Base-by-base conservation (phyloP, 805 yeast genomes). In the Lachancea waltii region DNA sequence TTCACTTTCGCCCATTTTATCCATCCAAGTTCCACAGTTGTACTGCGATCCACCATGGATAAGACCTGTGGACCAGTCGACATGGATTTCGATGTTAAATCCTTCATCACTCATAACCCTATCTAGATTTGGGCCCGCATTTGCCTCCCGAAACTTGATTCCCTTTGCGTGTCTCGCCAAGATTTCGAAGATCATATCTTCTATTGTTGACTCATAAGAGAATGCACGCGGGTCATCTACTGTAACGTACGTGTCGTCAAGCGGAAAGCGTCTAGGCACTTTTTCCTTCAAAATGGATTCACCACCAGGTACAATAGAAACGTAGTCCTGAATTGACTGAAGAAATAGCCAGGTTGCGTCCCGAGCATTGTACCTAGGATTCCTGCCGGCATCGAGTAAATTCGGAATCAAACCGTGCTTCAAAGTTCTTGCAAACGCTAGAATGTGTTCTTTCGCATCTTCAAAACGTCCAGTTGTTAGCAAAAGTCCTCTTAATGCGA, bases 11-110 rank as follows among this genome's bases (percentile, higher is more conserved):
- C 98, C 98, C 97, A 90, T 90, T 64, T 90, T 90, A 63, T 90
- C 98, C 96, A 89, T 90, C 98, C 98, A 90, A 0, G 98, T 92
- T 16, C 98, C 98, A 66, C 98, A 90, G 57, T 90, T 90, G 58
- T 64, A 76, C 60, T 84, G 95, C 34, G 85, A 84, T 2, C 98
- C 97, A 32, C 97, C 98, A 58, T 77, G 82, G 3, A 89, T 67
- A 21, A 92, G 64, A 1, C 98, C 98, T 9, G 84, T 87, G 0
- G 66, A 53, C 97, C 97, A 90, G 58, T 90, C 97, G 31, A 89
- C 86, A 41, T 63, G 52, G 1, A 89, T 73, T 46, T 75, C 73
- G 31, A 90, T 89, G 57, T 90, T 82, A 67, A 90, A 90, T 0
- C 98, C 98, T 53, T 83, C 85, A 56, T 81, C 87, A 36, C 67